Evolutionary conservation across 1,139 yeast species (phyloP).

Genomic region (Hemisphaericaspora xylofermentans): DNA sequence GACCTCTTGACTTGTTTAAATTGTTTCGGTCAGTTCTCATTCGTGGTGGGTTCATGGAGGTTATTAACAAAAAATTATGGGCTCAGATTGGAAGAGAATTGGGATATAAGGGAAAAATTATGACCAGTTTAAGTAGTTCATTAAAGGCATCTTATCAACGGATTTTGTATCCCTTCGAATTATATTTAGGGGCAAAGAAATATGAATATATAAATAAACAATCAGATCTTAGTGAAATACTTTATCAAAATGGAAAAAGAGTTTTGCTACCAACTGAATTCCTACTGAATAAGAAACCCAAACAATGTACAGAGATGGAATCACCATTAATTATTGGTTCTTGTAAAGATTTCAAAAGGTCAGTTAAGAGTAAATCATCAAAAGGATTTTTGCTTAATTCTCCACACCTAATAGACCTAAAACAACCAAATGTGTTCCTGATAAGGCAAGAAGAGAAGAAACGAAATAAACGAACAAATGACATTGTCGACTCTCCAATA

Average conservation of each 20-base stretch:
- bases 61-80: conserved; percentile 59
- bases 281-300: conserved; percentile 6
- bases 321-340: conserved; percentile 46
- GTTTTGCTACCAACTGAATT: conserved; percentile 6
- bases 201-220: conserved; percentile 7
- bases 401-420: conserved; percentile 37
- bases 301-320: not conserved
- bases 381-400: conserved; percentile 52
- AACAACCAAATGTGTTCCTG: conserved; percentile 26
- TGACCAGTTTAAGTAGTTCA: conserved; percentile 71
- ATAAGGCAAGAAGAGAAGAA: conserved; percentile 17
- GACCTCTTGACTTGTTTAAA: conserved; percentile 55
- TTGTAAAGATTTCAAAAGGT: conserved; percentile 42
- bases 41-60: conserved; percentile 59
- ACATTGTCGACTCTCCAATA: conserved; percentile 22
- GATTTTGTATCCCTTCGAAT: conserved; percentile 36
- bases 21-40: conserved; percentile 49
- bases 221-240: conserved; percentile 1
- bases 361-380: conserved; percentile 41
- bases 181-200: conserved; percentile 19
- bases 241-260: conserved; percentile 11
- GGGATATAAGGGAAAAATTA: conserved; percentile 58
- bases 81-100: conserved; percentile 71
- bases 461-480: conserved; percentile 18
- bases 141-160: conserved; percentile 56